Percentiles rank a stretch among this genome's conserved stretches.
Evolutionary conservation across 2,329 filamentous ascomycete genomes (phyloP).

Genomic region (Knufia petricola): DNA sequence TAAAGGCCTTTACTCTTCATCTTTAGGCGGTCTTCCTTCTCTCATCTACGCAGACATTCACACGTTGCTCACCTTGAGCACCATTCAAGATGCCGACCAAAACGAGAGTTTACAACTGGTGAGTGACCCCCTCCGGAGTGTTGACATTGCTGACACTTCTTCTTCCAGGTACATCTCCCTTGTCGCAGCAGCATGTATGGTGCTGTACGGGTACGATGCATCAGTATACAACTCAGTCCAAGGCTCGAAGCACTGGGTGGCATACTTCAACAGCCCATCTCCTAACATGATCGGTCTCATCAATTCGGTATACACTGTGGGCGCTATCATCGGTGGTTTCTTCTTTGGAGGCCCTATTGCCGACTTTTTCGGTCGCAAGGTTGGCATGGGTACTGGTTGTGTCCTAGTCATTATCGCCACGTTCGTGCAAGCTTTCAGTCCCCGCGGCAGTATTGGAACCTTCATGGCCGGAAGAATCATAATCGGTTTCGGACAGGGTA

Average conservation of each 20-base stretch:
- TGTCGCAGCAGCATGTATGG: constrained; percentile 64
- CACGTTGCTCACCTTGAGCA: background rate
- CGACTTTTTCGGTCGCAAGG: constrained; percentile 52
- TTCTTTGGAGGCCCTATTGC: constrained; percentile 52
- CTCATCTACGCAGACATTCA: background rate
- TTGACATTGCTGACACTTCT: background rate
- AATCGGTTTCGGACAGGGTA: constrained; percentile 40
- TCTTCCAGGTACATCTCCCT: constrained; percentile 54
- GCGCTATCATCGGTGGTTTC: constrained; percentile 62
- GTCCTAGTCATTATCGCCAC: constrained; percentile 57
- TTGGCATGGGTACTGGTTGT: constrained; percentile 57
- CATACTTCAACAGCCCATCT: constrained; percentile 46
- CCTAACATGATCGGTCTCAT: constrained; percentile 45
- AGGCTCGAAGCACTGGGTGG: constrained; percentile 50
- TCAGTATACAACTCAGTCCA: constrained; percentile 65
- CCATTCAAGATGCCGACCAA: background rate
- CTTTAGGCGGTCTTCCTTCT: background rate
- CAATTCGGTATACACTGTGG: constrained; percentile 62
- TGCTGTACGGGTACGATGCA: constrained; percentile 65
- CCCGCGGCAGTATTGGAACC: constrained; percentile 46
- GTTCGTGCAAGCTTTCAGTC: constrained; percentile 58
- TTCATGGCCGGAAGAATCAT: constrained; percentile 61
- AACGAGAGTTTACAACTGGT: constrained; percentile 3
- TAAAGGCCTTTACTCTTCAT: background rate
- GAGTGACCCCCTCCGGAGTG: background rate